Conservation (phyloP, 805 yeast genomes). For the Monosporozyma aerobia region DNA sequence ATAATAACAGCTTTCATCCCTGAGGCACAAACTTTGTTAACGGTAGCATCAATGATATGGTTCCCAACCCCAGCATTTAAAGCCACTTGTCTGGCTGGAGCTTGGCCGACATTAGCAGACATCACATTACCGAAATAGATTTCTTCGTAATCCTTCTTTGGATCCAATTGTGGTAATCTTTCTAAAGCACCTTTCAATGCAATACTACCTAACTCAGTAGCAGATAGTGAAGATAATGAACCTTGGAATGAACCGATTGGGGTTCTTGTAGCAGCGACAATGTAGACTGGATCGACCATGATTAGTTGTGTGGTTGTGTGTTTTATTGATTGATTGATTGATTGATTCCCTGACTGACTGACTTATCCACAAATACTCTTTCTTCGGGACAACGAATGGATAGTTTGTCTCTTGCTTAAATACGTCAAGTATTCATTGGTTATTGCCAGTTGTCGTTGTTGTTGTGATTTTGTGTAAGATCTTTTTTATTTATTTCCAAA, state of each 20-base stretch:
- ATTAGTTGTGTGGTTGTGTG: not conserved
- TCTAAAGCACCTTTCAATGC: conserved; percentile 85
- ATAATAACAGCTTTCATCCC: conserved; percentile 86
- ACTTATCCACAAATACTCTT: too few relatives aligned
- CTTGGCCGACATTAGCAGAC: conserved; percentile 91
- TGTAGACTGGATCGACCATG: conserved; percentile 55
- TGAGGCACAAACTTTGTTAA: conserved; percentile 96
- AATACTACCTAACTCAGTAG: conserved; percentile 81
- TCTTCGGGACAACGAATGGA: not conserved
- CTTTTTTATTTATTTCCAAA: not conserved
- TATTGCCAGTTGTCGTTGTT: not conserved
- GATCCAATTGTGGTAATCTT: conserved; percentile 71
- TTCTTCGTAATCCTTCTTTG: conserved; percentile 68
- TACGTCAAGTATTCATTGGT: not conserved
- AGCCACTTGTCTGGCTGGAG: conserved; percentile 97
- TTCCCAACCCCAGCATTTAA: conserved; percentile 79
- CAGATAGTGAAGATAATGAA: conserved; percentile 58
- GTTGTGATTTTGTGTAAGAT: not conserved
- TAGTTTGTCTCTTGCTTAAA: not conserved
- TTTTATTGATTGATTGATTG: not conserved
- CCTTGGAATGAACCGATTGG: conserved; percentile 96
- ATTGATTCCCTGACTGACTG: too few relatives aligned
- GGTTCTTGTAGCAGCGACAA: conserved; percentile 87
- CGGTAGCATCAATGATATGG: conserved; percentile 74
- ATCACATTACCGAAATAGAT: conserved; percentile 87